Percentiles rank a stretch among this genome's conserved stretches.
These are phyloP conservation scores for Musa schizocarpa DNA, from an alignment of 176 grass and related monocot species.

Conservation along the genomic window DNA sequence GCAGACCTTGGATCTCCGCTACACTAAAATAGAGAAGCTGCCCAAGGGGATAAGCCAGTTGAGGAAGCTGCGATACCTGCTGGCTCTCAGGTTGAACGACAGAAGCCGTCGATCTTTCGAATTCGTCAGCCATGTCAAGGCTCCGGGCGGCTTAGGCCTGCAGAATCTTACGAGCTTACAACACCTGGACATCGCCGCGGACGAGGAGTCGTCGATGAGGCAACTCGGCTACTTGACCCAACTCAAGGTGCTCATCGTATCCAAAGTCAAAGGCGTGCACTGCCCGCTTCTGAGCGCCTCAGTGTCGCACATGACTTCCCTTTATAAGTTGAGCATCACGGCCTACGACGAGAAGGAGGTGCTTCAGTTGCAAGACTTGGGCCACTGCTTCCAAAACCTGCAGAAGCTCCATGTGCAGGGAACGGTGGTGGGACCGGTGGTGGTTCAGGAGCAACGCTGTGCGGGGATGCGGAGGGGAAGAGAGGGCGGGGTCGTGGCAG, in stretches of 20 bases:
- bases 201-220: neutral
- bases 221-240: neutral
- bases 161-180: constrained; percentile 1
- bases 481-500: no score
- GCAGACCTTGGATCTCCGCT: constrained; percentile 29
- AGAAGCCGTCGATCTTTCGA: neutral
- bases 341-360: constrained; percentile 1
- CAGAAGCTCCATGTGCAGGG: constrained; percentile 24
- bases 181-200: neutral
- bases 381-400: constrained; percentile 7
- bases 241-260: neutral
- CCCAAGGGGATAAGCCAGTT: constrained; percentile 22
- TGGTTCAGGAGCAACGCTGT: neutral
- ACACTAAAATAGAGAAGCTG: constrained; percentile 18
- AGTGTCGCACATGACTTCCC: constrained; percentile 2
- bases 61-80: constrained; percentile 28
- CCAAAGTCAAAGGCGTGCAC: neutral
- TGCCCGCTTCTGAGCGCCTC: neutral
- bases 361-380: constrained; percentile 17
- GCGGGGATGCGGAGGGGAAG: no score
- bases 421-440: no score
- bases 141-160: constrained; percentile 27
- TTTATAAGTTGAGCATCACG: constrained; percentile 12
- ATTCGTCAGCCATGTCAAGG: constrained; percentile 5
- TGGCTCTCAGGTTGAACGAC: constrained; percentile 11